Conservation (phyloP, 202 grass and related monocot genomes). For the Setaria italica region DNA sequence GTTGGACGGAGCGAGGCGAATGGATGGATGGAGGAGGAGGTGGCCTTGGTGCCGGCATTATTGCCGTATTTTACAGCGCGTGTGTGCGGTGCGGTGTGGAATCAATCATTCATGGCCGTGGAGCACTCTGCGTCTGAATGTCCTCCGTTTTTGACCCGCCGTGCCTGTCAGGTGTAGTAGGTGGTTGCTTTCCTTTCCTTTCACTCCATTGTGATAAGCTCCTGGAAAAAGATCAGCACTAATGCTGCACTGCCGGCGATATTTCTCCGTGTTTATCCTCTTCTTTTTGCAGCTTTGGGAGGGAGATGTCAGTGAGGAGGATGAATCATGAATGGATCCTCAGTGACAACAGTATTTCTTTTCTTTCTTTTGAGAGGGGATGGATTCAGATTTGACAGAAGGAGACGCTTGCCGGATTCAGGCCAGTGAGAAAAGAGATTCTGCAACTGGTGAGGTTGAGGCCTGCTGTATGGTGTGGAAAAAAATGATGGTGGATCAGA, state of each 20-base stretch:
- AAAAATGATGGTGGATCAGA: neutral
- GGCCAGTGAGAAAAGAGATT: neutral
- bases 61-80: slow-evolving; percentile 1
- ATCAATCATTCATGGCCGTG: slow-evolving; percentile 24
- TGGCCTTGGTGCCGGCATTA: neutral
- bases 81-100: neutral
- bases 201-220: slow-evolving; percentile 27
- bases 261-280: neutral
- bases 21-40: neutral
- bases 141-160: slow-evolving; percentile 7
- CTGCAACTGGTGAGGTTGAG: neutral
- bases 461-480: neutral
- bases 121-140: slow-evolving; percentile 2
- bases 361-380: neutral
- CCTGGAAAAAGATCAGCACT: slow-evolving; percentile 22
- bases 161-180: neutral
- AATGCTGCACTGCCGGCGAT: neutral
- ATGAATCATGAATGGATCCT: neutral
- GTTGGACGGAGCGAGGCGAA: neutral
- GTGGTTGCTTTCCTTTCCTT: slow-evolving; percentile 42
- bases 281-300: neutral
- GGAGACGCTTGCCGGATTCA: neutral
- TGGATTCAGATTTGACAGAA: slow-evolving; percentile 23
- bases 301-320: neutral
- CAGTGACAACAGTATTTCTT: neutral